Base-by-base conservation (phyloP, 495 filamentous ascomycete genomes). In the Evansstolkia leycettana region DNA sequence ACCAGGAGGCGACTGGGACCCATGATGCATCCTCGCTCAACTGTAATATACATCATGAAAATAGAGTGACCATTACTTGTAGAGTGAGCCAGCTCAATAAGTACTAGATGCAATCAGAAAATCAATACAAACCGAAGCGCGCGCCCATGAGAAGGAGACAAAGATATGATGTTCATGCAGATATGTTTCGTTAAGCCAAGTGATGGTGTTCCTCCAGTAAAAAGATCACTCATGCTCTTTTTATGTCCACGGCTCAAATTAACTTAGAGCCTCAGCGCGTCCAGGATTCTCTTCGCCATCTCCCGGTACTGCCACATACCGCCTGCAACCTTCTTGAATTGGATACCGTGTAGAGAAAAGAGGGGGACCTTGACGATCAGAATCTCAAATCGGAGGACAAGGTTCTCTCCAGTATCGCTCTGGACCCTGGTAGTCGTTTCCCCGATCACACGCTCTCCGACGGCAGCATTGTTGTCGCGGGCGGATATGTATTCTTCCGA, bases 231-330 rank as follows among this genome's bases (percentile, higher is more conserved):
- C 28, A n/a, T 29, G 27, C 11, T 29, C 11, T n/a, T 14, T n/a
- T 29, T 15, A 17, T 16, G 11, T 16, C 17, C 9, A 9, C 20
- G 5, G 20, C 20, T 23, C 20, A 23, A 9, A 23, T 4, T 23
- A 23, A 28, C 28, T 64, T 59, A 95, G 40, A 98, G 70, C 52
- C 83, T 74, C 51, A 99, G 55, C 47, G 89, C 87, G 48, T 80
- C 73, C 43, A 99, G 64, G 53, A 99, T 96, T 51, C 83, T 84
- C 56, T 92, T 85, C 28, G 90, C 90, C 84, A 96, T 86, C 42
- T 85, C 83, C 63, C 94, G 93, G 53, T 95, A 99, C 58, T 94
- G 87, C 88, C 88, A 95, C 41, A 90, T 94, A 26, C 88, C 84
- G 5, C 90, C 93, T 18, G 84, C 76, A 30, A 96, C 78, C 57